Evolutionary conservation across 2,329 filamentous ascomycete species (phyloP).

Genomic region (Talaromyces amestolkiae): DNA sequence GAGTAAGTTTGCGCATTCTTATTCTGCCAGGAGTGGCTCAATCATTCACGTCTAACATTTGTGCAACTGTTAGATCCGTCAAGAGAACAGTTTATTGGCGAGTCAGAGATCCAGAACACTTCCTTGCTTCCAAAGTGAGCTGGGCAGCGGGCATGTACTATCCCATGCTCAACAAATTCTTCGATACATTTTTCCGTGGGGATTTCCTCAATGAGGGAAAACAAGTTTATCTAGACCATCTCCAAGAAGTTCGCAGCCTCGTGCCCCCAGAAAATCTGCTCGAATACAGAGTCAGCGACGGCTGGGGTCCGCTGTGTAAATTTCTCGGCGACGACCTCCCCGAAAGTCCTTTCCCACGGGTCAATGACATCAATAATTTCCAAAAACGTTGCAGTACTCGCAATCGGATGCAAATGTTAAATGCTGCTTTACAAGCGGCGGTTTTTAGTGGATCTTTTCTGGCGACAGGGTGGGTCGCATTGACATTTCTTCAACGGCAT

Average conservation of each 20-base stretch:
- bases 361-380: conserved; percentile 56
- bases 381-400: conserved; percentile 53
- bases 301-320: conserved; percentile 55
- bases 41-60: background rate
- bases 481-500: background rate
- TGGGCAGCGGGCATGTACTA: background rate
- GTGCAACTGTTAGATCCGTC: background rate
- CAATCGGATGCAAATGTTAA: conserved; percentile 57
- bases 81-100: background rate
- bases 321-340: conserved; percentile 55
- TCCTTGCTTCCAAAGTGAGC: background rate
- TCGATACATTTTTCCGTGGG: conserved; percentile 60
- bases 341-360: conserved; percentile 51
- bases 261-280: conserved; percentile 49
- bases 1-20: background rate
- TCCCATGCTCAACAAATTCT: background rate
- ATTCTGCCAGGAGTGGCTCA: background rate
- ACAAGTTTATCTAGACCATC: conserved; percentile 52
- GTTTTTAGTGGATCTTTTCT: conserved; percentile 51
- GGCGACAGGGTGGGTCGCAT: conserved; percentile 35
- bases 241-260: background rate
- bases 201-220: conserved; percentile 66
- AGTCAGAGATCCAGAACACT: background rate
- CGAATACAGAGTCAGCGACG: conserved; percentile 32
- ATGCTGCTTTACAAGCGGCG: conserved; percentile 51